Conservation (phyloP, 2,329 filamentous ascomycete genomes). For the Cytospora piceae region DNA sequence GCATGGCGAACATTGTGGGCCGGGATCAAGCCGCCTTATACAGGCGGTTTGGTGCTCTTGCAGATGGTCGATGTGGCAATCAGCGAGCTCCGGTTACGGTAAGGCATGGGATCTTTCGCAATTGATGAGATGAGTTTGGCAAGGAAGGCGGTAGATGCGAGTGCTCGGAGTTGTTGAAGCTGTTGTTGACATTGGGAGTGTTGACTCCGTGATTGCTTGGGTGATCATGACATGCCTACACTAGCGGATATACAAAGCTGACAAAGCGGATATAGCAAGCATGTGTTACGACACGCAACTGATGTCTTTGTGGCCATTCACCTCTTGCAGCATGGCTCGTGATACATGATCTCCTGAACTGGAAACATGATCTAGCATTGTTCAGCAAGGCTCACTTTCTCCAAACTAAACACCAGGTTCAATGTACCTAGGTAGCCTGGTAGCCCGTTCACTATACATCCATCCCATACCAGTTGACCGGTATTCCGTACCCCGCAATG, state of each 20-base stretch:
- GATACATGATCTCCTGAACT: not conserved
- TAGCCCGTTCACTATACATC: no score
- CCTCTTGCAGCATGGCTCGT: not conserved
- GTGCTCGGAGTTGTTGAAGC: not conserved
- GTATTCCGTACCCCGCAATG: conserved; percentile 32
- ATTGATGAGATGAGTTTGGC: not conserved
- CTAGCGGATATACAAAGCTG: not conserved
- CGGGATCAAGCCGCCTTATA: conserved; percentile 10
- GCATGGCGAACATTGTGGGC: conserved; percentile 60
- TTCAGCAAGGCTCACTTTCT: not conserved
- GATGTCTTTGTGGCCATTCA: not conserved
- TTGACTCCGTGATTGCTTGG: not conserved
- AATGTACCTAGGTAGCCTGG: no score
- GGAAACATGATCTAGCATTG: not conserved
- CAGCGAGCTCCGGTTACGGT: not conserved
- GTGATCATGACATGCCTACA: not conserved
- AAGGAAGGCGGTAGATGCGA: not conserved
- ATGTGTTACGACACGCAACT: not conserved
- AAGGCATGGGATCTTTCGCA: not conserved
- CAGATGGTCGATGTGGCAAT: not conserved
- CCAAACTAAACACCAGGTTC: not conserved
- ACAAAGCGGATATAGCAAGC: not conserved
- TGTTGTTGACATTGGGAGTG: not conserved
- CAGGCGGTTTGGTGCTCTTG: conserved; percentile 3
- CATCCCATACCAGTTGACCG: conserved; percentile 16